Conservation (phyloP, 2,329 filamentous ascomycete genomes). For the Neobulgaria alba region DNA sequence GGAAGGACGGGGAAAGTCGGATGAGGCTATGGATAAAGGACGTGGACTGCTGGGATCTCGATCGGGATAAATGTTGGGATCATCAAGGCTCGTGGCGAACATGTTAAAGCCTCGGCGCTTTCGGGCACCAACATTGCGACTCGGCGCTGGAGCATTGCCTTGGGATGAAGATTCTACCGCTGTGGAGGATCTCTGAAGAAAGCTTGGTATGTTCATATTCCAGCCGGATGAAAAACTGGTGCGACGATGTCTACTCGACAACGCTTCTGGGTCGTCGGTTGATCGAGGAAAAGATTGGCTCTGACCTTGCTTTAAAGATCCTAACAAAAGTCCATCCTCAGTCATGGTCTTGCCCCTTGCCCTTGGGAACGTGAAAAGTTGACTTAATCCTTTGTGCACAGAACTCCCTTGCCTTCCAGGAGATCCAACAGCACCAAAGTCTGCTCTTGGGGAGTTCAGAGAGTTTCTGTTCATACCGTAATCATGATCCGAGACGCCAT, state of each 20-base stretch:
- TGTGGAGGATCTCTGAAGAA: slow-evolving; percentile 28
- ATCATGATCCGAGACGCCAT: slow-evolving; percentile 27
- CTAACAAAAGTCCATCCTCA: slow-evolving; percentile 55
- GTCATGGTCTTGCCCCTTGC: slow-evolving; percentile 52
- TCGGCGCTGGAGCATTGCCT: slow-evolving; percentile 27
- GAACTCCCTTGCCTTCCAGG: slow-evolving; percentile 34
- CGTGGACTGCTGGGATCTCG: slow-evolving; percentile 52
- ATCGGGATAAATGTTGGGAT: slow-evolving; percentile 37
- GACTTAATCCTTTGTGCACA: slow-evolving; percentile 36
- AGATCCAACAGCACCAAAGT: slow-evolving; percentile 26
- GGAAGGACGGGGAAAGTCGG: slow-evolving; percentile 66
- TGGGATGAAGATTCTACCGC: slow-evolving; percentile 18
- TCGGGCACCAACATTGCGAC: slow-evolving; percentile 19
- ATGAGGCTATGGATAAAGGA: slow-evolving; percentile 60
- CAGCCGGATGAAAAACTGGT: slow-evolving; percentile 50
- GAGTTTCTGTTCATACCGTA: slow-evolving; percentile 17
- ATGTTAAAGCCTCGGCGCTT: slow-evolving; percentile 28
- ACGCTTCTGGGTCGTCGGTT: slow-evolving; percentile 45
- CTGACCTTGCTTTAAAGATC: slow-evolving; percentile 61
- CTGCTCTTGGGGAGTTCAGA: slow-evolving; percentile 21
- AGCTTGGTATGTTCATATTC: slow-evolving; percentile 27
- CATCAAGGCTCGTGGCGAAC: slow-evolving; percentile 44
- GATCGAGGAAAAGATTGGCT: slow-evolving; percentile 69
- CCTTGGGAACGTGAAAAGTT: slow-evolving; percentile 51
- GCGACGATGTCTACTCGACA: slow-evolving; percentile 42